Base-by-base conservation (phyloP, 2,329 filamentous ascomycete genomes). In the Botrytis elliptica region DNA sequence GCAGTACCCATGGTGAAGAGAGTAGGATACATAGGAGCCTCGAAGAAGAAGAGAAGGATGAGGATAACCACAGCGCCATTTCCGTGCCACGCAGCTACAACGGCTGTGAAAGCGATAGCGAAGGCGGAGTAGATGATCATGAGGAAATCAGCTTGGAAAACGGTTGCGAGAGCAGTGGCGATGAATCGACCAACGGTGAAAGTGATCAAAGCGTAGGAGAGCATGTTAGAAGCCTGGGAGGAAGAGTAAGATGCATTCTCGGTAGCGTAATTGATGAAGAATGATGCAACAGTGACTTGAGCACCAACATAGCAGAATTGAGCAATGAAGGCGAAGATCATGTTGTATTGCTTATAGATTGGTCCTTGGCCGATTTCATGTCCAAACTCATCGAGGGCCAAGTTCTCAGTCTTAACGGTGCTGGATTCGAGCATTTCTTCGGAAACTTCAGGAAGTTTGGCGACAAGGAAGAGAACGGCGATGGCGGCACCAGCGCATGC, bases 281-380 rank as follows among this genome's bases (percentile, higher is more conserved):
- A 92, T 52, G 82, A 82, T 1, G 89, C 89, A 72, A 91, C 88
- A 73, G 87, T 88, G 49, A 91, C 85, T 80, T 95, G 93, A 0
- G 92, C 89, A 70, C 93, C 93, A 0, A 86, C 91, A 80, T 95
- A 95, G 81, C 90, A 93, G 82, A 94, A 94, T 76, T 95, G 92
- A 0, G 92, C 91, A 76, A 91, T 87, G 0, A 91, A 88, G 14
- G 91, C 93, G 78, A 93, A 92, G 85, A 94, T 93, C 16, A 94
- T 85, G 49, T 89, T 88, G 81, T 93, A 94, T 78, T 93, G 91
- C 82, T 92, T 92, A 78, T 85, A 83, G 76, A 93, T 87, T 0
- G 91, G 90, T 80, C 89, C 87, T 44, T 77, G 75, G 16, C 72
- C 77, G 25, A 77, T 74, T 40, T 76, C 75, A 38, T 85, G 82